These are phyloP conservation scores for Schwanniomyces polymorphus DNA, from an alignment of 805 yeast species.

Conservation along the genomic window DNA sequence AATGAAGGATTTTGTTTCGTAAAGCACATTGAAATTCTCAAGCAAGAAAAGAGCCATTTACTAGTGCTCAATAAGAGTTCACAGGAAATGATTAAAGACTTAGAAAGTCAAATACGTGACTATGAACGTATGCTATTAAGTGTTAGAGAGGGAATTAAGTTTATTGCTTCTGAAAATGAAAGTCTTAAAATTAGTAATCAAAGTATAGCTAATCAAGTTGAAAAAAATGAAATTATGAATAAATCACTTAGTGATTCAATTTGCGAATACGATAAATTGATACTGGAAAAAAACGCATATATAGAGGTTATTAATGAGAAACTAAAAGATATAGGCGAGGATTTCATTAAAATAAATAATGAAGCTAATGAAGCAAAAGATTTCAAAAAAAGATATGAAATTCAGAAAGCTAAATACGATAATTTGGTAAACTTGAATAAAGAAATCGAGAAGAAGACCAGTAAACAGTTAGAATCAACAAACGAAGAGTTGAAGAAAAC, in stretches of 20 bases:
- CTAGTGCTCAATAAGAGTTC: neutral
- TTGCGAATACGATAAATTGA: neutral
- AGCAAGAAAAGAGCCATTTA: neutral
- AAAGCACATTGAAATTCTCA: neutral
- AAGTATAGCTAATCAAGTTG: neutral
- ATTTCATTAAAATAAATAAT: neutral
- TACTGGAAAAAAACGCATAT: neutral
- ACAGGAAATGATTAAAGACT: neutral
- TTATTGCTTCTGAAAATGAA: neutral
- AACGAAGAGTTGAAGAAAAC: neutral
- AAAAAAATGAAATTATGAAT: neutral
- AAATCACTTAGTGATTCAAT: neutral
- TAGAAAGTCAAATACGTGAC: neutral
- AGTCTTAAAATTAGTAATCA: neutral
- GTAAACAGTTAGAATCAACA: neutral
- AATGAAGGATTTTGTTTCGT: neutral
- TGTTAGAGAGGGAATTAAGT: neutral
- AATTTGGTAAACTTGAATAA: neutral
- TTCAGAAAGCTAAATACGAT: neutral
- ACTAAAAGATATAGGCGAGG: neutral
- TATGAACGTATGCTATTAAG: neutral
- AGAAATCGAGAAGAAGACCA: neutral
- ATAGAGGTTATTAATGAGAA: neutral
- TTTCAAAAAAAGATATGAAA: neutral
- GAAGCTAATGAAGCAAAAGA: neutral